Evolutionary conservation across 139 green algal species (phyloP), one percentile per base, ranked within the genome.

Genomic region (Penium margaritaceum): DNA sequence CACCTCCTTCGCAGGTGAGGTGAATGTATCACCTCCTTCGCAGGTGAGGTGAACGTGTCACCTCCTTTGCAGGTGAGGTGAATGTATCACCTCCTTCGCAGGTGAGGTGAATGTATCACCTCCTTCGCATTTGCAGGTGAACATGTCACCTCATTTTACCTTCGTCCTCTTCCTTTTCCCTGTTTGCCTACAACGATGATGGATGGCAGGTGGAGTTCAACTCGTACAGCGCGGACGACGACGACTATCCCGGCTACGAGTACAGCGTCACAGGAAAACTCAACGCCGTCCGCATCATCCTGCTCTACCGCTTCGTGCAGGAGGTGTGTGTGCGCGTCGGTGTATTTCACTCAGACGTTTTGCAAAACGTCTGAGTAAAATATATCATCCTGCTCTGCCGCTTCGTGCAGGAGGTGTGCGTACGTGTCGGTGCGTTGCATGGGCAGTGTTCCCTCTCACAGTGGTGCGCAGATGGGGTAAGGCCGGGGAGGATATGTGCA

Each of bases 371-470:
- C 38, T 81, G 57, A n/a, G 80, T 86, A 44, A 87, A 96, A 19
- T 82, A 87, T 47, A 51, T 96, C 15, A 84, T 96, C 14, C 95
- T 90, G 80, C 85, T 96, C 57, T 84, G 95, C 60, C 84, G 91
- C 58, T 95, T 96, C 74, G 57, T 97, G 29, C 67, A 83, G 5
- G 83, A 91, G 75, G 67, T n/a, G n/a, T n/a, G n/a, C n/a, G n/a
- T n/a, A n/a, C n/a, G n/a, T n/a, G n/a, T n/a, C n/a, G n/a, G n/a
- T 74, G 4, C n/a, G n/a, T n/a, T n/a, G n/a, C n/a, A n/a, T n/a
- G n/a, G n/a, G n/a, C n/a, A n/a, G n/a, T n/a, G n/a, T n/a, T n/a
- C n/a, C n/a, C n/a, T n/a, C n/a, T n/a, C n/a, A n/a, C n/a, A n/a
- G n/a, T n/a, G n/a, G n/a, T n/a, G n/a, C n/a, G n/a, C n/a, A n/a